These are phyloP conservation scores for Trichoderma sp. DNA, from an alignment of 2,329 filamentous ascomycete genomes.

Conservation along the genomic window DNA sequence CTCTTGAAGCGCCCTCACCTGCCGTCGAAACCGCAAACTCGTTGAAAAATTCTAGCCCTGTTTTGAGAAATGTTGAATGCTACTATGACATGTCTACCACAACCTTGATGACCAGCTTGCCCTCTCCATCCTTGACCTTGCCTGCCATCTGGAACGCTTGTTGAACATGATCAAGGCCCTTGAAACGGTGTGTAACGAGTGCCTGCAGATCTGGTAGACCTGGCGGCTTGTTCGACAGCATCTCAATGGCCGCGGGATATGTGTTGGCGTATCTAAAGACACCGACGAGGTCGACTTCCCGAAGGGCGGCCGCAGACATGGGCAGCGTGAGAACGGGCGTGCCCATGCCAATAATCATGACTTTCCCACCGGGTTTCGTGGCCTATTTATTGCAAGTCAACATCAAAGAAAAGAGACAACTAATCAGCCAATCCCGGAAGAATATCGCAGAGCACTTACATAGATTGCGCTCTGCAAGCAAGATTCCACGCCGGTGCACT, in stretches of 20 bases:
- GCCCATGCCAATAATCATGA: conserved; percentile 72
- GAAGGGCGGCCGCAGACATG: conserved; percentile 63
- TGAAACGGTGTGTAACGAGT: conserved; percentile 68
- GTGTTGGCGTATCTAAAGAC: conserved; percentile 75
- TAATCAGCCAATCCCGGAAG: background rate
- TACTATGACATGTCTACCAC: conserved; percentile 49
- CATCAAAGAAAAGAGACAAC: background rate
- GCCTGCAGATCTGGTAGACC: conserved; percentile 62
- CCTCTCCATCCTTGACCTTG: conserved; percentile 65
- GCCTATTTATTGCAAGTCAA: conserved; percentile 35
- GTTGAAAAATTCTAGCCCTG: conserved; percentile 7
- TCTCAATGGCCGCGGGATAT: conserved; percentile 56
- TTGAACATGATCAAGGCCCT: conserved; percentile 59
- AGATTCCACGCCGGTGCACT: conserved; percentile 75
- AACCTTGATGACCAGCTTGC: conserved; percentile 72
- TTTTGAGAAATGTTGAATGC: background rate
- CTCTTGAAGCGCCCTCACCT: background rate
- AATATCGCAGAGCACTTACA: conserved; percentile 36
- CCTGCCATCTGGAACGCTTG: conserved; percentile 71
- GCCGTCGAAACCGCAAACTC: background rate
- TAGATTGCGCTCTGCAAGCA: conserved; percentile 75
- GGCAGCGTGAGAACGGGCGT: conserved; percentile 67
- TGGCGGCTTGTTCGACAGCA: conserved; percentile 47
- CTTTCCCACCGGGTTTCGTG: conserved; percentile 63
- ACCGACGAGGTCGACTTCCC: conserved; percentile 68